Evolutionary conservation across 2,329 filamentous ascomycete genomes (phyloP).

Genomic region (Ceratocystiopsis brevicomis): DNA sequence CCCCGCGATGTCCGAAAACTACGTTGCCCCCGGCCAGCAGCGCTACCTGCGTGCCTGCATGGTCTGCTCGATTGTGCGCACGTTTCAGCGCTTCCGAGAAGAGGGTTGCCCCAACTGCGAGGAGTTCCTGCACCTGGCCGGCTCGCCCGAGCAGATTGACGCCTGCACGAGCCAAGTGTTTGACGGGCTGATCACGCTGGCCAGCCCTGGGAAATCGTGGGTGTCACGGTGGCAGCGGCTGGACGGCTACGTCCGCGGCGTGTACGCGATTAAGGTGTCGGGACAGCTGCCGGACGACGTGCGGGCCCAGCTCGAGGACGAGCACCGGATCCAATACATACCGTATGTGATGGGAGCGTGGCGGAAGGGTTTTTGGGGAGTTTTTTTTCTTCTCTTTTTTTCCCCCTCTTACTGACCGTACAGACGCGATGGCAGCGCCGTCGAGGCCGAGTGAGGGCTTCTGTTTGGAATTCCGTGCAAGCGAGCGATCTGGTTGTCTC

Average conservation of each 20-base stretch:
- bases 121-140: slow-evolving; percentile 65
- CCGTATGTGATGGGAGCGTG: slow-evolving; percentile 25
- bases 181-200: slow-evolving; percentile 74
- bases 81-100: slow-evolving; percentile 66
- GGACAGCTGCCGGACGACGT: slow-evolving; percentile 56
- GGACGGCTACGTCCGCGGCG: slow-evolving; percentile 69
- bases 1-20: slow-evolving; percentile 34
- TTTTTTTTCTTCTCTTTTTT: no score
- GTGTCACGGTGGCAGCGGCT: slow-evolving; percentile 92
- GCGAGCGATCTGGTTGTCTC: no score
- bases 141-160: slow-evolving; percentile 62
- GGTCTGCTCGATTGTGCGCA: slow-evolving; percentile 92
- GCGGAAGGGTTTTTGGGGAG: no score
- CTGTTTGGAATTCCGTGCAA: no score
- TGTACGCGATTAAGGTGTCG: slow-evolving; percentile 89
- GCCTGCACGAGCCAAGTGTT: slow-evolving; percentile 94
- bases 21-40: slow-evolving; percentile 54
- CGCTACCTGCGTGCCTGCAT: slow-evolving; percentile 91
- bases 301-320: slow-evolving; percentile 39
- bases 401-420: background rate
- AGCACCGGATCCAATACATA: slow-evolving; percentile 45
- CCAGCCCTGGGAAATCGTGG: slow-evolving; percentile 73
- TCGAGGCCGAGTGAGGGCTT: slow-evolving; percentile 21
- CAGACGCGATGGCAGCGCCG: slow-evolving; percentile 37
- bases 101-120: slow-evolving; percentile 96